Evolutionary conservation across 1,284 basidiomycete species (phyloP).

Genomic region (Salmacisia buchloeana): DNA sequence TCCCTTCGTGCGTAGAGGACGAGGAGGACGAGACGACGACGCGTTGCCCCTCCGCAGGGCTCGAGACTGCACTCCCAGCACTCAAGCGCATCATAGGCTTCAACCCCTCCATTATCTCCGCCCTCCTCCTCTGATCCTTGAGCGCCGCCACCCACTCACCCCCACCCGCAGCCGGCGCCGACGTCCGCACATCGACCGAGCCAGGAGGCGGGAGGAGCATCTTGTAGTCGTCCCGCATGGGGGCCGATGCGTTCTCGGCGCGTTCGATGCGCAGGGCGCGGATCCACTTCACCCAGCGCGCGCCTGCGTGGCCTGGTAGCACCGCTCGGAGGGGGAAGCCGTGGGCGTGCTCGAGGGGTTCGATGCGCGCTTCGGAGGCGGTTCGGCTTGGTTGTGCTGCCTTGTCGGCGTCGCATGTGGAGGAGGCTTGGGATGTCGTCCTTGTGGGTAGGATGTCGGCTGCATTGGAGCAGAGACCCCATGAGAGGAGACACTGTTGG

Average conservation of each 20-base stretch:
- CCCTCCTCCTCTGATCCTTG: slow-evolving; percentile 3
- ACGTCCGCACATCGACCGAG: slow-evolving; percentile 66
- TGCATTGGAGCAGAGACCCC: background rate
- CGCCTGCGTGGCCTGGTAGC: slow-evolving; percentile 66
- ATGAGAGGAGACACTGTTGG: slow-evolving; percentile 23
- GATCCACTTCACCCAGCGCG: slow-evolving; percentile 73
- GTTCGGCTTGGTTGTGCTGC: slow-evolving; percentile 54
- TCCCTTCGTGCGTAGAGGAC: too few relatives aligned
- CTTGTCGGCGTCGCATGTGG: background rate
- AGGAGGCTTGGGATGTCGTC: too few relatives aligned
- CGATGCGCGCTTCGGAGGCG: too few relatives aligned
- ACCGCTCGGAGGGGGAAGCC: slow-evolving; percentile 65
- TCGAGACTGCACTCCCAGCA: slow-evolving; percentile 21
- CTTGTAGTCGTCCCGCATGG: slow-evolving; percentile 22
- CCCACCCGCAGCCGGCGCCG: too few relatives aligned
- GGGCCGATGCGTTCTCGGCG: slow-evolving; percentile 16
- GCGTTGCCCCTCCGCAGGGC: slow-evolving; percentile 7
- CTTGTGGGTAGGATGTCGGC: background rate
- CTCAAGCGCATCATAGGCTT: slow-evolving; percentile 23
- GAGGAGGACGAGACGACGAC: slow-evolving; percentile 11
- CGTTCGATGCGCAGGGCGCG: slow-evolving; percentile 48
- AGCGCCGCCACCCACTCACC: slow-evolving; percentile 15
- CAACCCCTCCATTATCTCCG: slow-evolving; percentile 11
- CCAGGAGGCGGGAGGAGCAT: slow-evolving; percentile 53
- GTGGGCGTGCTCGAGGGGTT: slow-evolving; percentile 61